Evolutionary conservation across 176 grass and related monocot genomes (phyloP), one percentile per base, ranked within the genome.

Genomic region (Tuctoria greenei): DNA sequence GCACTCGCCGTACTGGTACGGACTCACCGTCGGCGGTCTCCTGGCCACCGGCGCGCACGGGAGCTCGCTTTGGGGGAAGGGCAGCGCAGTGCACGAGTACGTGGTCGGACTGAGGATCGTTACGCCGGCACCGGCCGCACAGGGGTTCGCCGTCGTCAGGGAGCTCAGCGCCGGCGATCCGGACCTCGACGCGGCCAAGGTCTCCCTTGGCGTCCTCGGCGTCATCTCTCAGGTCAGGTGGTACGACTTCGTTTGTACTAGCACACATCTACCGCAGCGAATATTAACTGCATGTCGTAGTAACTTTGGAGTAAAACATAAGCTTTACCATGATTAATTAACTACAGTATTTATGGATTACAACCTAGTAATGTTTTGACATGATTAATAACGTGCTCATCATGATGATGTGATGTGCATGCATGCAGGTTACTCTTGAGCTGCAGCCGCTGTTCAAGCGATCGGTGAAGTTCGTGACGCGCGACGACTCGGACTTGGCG

Each of bases 191-290:
- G 40, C 58, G 42, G 14, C 26, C 26, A 76, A 77, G 61, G 74
- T 77, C 28, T 77, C 74, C 8, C 74, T 77, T 8, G 74, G 74
- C 61, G 80, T 65, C 61, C 80, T 56, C 40, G 80, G 80, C 36
- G 72, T 66, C 80, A 65, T 77, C 12, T 77, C 74, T 18, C 74
- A 77, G 61, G 73, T 58, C 0, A 1, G 21, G n/a, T n/a, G n/a
- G n/a, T n/a, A n/a, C n/a, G n/a, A n/a, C n/a, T n/a, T n/a, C n/a
- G n/a, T n/a, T n/a, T n/a, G n/a, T n/a, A 57, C 21, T 57, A 10
- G 23, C 54, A 11, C 0, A 46, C 12, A 1, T 15, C 44, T 15
- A 46, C 0, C 44, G 13, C 44, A 14, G 15, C n/a, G n/a, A 46
- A 46, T 46, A 10, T 15, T 7, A 42, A 1, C 5, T 1, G n/a